Conservation (phyloP, 306 rosid species). For the Vicia villosa region DNA sequence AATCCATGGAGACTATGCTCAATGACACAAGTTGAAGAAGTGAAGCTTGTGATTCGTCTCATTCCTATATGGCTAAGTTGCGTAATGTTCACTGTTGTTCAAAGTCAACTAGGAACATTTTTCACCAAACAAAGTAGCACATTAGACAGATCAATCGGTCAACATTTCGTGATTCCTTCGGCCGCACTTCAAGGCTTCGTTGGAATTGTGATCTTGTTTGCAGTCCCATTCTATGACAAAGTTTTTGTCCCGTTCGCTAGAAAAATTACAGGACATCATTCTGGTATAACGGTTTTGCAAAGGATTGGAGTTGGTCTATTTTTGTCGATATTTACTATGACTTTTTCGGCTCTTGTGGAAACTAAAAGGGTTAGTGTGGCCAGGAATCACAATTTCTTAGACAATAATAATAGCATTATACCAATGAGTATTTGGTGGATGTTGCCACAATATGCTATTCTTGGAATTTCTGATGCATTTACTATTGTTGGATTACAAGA, state of each 20-base stretch:
- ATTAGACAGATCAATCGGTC: slow-evolving; percentile 54
- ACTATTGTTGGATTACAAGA: slow-evolving; percentile 68
- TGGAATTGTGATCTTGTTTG: slow-evolving; percentile 46
- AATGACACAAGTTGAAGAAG: slow-evolving; percentile 73
- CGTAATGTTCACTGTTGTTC: slow-evolving; percentile 61
- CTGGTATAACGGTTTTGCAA: slow-evolving; percentile 70
- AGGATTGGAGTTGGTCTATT: slow-evolving; percentile 65
- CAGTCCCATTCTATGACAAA: slow-evolving; percentile 57
- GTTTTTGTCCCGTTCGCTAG: slow-evolving; percentile 49
- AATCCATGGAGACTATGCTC: slow-evolving; percentile 82
- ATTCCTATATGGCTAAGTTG: slow-evolving; percentile 78
- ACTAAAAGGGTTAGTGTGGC: slow-evolving; percentile 58
- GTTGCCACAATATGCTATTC: slow-evolving; percentile 64
- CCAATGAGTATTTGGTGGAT: slow-evolving; percentile 82
- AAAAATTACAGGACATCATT: slow-evolving; percentile 48
- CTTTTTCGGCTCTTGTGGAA: slow-evolving; percentile 56
- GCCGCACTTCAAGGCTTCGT: slow-evolving; percentile 69
- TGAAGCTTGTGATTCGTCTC: slow-evolving; percentile 60
- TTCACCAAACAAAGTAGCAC: slow-evolving; percentile 70
- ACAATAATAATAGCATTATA: slow-evolving; percentile 42
- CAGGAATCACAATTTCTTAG: slow-evolving; percentile 40
- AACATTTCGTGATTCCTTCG: slow-evolving; percentile 57
- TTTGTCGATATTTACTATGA: slow-evolving; percentile 62
- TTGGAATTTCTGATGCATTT: slow-evolving; percentile 58
- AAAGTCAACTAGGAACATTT: slow-evolving; percentile 60